Evolutionary conservation across 441 rosid species (phyloP), one percentile per base, ranked within the genome.

Genomic region (Dalechampia spathulata): DNA sequence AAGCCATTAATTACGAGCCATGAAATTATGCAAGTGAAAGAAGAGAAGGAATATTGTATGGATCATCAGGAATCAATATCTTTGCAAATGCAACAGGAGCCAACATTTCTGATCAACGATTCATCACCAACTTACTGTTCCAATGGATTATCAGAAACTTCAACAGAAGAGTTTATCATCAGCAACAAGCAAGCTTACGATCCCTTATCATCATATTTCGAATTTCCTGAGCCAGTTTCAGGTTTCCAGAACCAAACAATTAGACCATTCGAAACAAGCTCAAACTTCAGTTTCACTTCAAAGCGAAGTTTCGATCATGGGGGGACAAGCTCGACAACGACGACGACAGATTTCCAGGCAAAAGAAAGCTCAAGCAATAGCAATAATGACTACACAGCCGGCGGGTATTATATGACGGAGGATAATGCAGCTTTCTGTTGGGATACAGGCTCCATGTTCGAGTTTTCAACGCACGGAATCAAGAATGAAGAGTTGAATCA

Each of bases 301-400:
- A 67, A 78, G 67, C 81, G 83, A 11, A 66, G 63, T 58, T 73
- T 67, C 20, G 83, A 78, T 32, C 72, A 67, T 14, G 76, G 73
- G 55, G 65, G 58, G 46, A 54, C 64, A 68, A 60, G 67, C 11
- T 69, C 58, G n/a, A n/a, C n/a, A n/a, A n/a, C n/a, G n/a, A n/a
- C n/a, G n/a, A n/a, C n/a, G 26, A 55, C 75, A 7, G 81, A 75
- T 30, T 73, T 77, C 15, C 41, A 38, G 20, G 70, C 74, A 0
- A 76, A 68, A 62, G 78, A 77, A 45, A 69, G 74, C 36, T 78
- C 82, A 0, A 78, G 80, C 44, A 82, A 79, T 63, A 71, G 83
- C 63, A 73, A 83, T 19, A 80, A 72, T 63, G 65, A n/a, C n/a
- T n/a, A n/a, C n/a, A n/a, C n/a, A n/a, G n/a, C n/a, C n/a, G n/a